Evolutionary conservation across 1,284 basidiomycete species (phyloP), one percentile per base, ranked within the genome.

Genomic region (Apiotrichum laibachii): DNA sequence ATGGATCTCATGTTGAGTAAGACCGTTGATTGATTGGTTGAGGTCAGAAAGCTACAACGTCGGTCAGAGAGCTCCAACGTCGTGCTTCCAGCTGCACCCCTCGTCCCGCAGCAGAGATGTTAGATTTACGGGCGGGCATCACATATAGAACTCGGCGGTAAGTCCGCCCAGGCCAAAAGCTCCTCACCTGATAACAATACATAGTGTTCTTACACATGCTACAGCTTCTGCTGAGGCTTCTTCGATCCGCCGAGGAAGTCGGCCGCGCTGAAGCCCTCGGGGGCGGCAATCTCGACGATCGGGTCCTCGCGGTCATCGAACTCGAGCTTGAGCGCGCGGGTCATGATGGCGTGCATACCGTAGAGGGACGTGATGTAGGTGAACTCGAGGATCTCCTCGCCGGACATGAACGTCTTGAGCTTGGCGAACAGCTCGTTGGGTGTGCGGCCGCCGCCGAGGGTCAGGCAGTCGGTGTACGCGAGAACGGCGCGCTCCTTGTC

Each of bases 311-410:
- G 53, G n/a, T 33, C 44, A 19, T 54, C 53, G 34, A 26, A 54
- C 44, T 54, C 53, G 53, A 54, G 44, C 19, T 44, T 12, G 33
- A 54, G 53, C 9, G 53, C 53, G 34, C 44, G 43, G 19, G 43
- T 39, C 19, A 54, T 54, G 44, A 54, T 44, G 33, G 53, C 53
- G 53, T 54, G 53, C 53, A 54, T 54, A 34, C 15, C 34, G 44
- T 54, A 54, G n/a, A 54, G 19, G 44, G 43, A 22, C 16, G 35
- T 47, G 35, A 54, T 47, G 44, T 54, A 54, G 34, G 53, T 54
- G 43, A 54, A 35, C 44, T 54, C 44, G n/a, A 54, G n/a, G 53
- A 54, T 54, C 21, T 54, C 19, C 19, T 21, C 44, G 35, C 37
- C 34, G 44, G 13, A 18, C 19, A 46, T 6, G 34, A 54, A 54